These are phyloP conservation scores for Wickerhamiella allomyrinae DNA, from an alignment of 805 yeast species.

Conservation along the genomic window DNA sequence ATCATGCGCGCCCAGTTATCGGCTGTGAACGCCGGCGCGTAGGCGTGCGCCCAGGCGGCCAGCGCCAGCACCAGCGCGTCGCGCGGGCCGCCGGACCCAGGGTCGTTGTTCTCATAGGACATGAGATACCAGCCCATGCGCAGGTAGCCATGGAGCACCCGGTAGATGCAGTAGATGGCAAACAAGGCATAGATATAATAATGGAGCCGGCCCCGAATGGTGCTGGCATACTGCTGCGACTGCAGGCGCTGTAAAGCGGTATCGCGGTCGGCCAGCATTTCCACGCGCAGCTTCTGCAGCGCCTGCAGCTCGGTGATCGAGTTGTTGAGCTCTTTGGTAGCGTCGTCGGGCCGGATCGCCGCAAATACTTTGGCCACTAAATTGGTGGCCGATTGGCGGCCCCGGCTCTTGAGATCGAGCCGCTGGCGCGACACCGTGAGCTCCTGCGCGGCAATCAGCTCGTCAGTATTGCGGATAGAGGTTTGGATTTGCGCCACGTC, in stretches of 20 bases:
- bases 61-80: slow-evolving; percentile 16
- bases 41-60: slow-evolving; percentile 10
- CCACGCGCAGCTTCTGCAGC: slow-evolving; percentile 21
- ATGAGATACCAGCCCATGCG: slow-evolving; percentile 18
- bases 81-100: slow-evolving; percentile 12
- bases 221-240: slow-evolving; percentile 18
- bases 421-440: slow-evolving; percentile 17
- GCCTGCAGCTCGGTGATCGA: slow-evolving; percentile 23
- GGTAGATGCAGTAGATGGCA: slow-evolving; percentile 29
- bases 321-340: slow-evolving; percentile 16
- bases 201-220: slow-evolving; percentile 23
- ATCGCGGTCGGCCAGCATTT: slow-evolving; percentile 23
- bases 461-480: slow-evolving; percentile 22
- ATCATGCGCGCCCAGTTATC: slow-evolving; percentile 28
- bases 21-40: slow-evolving; percentile 16
- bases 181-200: slow-evolving; percentile 21
- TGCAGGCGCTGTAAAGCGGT: slow-evolving; percentile 15
- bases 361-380: slow-evolving; percentile 18
- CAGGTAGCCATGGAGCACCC: slow-evolving; percentile 23
- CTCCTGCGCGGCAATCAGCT: slow-evolving; percentile 19
- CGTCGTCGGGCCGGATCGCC: slow-evolving; percentile 4
- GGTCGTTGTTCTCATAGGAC: slow-evolving; percentile 4
- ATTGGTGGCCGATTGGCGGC: slow-evolving; percentile 16
- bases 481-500: slow-evolving; percentile 21
- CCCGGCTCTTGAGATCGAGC: slow-evolving; percentile 12